These are phyloP conservation scores for Pestalotiopsis sp. DNA, from an alignment of 2,329 filamentous ascomycete genomes.

Conservation along the genomic window DNA sequence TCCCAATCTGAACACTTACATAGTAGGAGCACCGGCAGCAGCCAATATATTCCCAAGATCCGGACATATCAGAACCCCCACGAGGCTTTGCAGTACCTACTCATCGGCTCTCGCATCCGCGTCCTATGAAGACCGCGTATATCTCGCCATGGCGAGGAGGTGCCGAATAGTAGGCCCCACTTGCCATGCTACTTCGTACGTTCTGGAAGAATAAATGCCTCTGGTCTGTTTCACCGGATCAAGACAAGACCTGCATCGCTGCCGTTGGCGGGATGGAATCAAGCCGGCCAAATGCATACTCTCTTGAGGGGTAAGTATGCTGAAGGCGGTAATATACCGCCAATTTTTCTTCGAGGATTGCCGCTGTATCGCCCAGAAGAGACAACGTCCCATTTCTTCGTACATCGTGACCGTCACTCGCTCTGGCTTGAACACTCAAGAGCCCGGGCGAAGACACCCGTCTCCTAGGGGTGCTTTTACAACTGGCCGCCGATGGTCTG, in stretches of 20 bases:
- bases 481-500: too few species aligned
- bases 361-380: background rate
- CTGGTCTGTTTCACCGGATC: background rate
- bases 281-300: background rate
- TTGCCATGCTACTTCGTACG: background rate
- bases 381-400: background rate
- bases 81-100: background rate
- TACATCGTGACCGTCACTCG: background rate
- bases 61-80: background rate
- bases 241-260: background rate
- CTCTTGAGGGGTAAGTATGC: slow-evolving; percentile 1
- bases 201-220: background rate
- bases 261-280: background rate
- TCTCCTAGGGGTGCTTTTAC: too few species aligned
- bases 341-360: background rate
- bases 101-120: background rate
- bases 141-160: background rate
- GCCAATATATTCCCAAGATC: background rate
- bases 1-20: background rate
- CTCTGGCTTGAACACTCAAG: background rate
- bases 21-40: background rate
- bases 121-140: background rate
- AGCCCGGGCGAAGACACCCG: background rate
- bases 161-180: background rate
- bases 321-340: background rate